phyloP scores from a whole-genome alignment of 2,329 filamentous ascomycete species.

The Alternaria longipes region DNA sequence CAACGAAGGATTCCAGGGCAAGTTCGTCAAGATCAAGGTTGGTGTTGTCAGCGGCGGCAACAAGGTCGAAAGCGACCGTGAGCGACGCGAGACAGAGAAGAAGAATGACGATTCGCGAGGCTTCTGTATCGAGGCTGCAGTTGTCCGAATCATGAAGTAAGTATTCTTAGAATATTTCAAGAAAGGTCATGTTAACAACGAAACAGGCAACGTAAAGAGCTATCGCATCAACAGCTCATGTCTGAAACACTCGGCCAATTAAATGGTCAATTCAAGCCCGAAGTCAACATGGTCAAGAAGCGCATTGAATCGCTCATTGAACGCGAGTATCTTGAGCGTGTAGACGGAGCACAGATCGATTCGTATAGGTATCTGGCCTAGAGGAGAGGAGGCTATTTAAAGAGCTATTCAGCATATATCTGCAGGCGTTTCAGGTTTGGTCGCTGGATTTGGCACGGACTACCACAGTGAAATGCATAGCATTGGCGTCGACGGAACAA shows the following conservation, averaged over 20 bases:
- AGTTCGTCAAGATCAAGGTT: constrained; percentile 87
- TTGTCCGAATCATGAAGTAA: constrained; percentile 88
- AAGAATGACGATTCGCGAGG: constrained; percentile 77
- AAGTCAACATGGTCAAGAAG: constrained; percentile 80
- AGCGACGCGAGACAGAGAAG: constrained; percentile 75
- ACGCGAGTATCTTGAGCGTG: constrained; percentile 79
- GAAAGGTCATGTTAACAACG: constrained; percentile 24
- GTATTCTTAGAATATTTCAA: constrained; percentile 43
- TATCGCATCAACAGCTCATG: constrained; percentile 73
- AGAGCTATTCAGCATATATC: constrained; percentile 9
- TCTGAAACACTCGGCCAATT: constrained; percentile 77
- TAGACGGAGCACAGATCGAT: constrained; percentile 70
- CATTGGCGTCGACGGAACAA: constrained; percentile 17
- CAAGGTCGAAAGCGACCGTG: constrained; percentile 79
- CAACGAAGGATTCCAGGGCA: constrained; percentile 83
- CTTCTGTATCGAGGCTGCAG: constrained; percentile 77
- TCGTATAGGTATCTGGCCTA: constrained; percentile 78
- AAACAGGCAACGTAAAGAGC: constrained; percentile 74
- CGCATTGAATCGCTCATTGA: constrained; percentile 81
- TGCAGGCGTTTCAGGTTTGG: constrained; percentile 1
- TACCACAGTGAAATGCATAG: constrained; percentile 20
- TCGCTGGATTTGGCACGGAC: constrained; percentile 3
- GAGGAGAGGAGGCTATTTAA: constrained; percentile 14
- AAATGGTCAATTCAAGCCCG: constrained; percentile 74
- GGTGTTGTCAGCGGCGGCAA: constrained; percentile 82